Evolutionary conservation across 78 protist genomes (phyloP), one percentile per base, ranked within the genome.

Genomic region (Pelomyxa schiedti): DNA sequence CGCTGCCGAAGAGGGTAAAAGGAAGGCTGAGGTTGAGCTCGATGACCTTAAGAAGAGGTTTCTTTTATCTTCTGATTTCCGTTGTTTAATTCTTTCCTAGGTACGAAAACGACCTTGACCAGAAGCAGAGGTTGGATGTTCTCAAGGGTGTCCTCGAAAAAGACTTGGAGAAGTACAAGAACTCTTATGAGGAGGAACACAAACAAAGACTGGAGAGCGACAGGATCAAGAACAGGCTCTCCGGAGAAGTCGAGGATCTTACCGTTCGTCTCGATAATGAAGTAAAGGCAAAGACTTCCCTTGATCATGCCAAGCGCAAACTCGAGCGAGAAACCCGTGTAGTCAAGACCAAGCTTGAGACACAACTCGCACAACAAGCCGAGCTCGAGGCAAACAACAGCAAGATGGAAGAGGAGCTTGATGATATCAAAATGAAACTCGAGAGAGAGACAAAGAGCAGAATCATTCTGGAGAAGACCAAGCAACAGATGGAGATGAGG

Each of bases 401-500:
- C 71, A 73, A 82, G 67, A 32, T 82, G 7, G 81, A 82, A 68
- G 81, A 82, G 0, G 66, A 40, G 72, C 58, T 72, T 26, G 81
- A 82, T 6, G 86, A 75, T 22, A 40, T 82, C 70, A 29, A 42
- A 28, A 8, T 41, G 41, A 65, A 64, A 65, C 4, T 72, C 30
- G 78, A 82, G 39, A 29, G 66, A 38, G 78, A 74, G 67, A 71
- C 69, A 52, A 8, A 47, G 32, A 8, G 2, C 9, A 43, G 43
- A 53, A 64, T 4, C 4, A 28, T 26, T 28, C 36, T 66, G 7
- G 88, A 83, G n/a, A 77, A 78, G 80, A 40, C 79, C 74, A 77
- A 78, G 76, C 75, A 76, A 72, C 36, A 73, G 22, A 64, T 78
- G 8, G 88, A 83, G 77, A 79, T 82, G 67, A 71, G 78, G 75